phyloP scores from a whole-genome alignment of 2,329 filamentous ascomycete species.

The Aspergillus fumigatiaffinis region DNA sequence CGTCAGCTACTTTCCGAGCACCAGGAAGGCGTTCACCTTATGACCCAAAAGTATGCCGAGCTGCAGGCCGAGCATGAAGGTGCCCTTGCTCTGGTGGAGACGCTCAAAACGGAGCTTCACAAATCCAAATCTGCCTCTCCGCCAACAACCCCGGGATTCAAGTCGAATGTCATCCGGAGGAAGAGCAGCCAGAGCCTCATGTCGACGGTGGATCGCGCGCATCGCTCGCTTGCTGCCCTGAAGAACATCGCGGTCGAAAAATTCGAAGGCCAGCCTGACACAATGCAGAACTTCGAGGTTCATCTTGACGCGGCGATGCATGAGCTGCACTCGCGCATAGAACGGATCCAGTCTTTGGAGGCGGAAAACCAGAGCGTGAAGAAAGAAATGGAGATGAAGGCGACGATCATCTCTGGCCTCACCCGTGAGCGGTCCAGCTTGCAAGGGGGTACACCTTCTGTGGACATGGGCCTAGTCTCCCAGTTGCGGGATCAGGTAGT shows the following conservation, averaged over 20 bases:
- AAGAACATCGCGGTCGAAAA: constrained; percentile 84
- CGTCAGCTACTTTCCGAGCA: constrained; percentile 70
- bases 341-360: constrained; percentile 86
- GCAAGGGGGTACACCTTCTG: constrained; percentile 65
- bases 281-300: constrained; percentile 86
- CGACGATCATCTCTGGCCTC: constrained; percentile 89
- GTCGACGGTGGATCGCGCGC: constrained; percentile 76
- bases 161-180: constrained; percentile 73
- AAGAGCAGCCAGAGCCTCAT: constrained; percentile 90
- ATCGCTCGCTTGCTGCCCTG: constrained; percentile 83
- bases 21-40: constrained; percentile 66
- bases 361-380: constrained; percentile 75
- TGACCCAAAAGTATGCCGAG: constrained; percentile 75
- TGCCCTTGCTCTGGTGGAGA: constrained; percentile 79
- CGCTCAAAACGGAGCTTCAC: constrained; percentile 80
- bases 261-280: constrained; percentile 75
- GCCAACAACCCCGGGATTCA: constrained; percentile 41
- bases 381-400: constrained; percentile 97
- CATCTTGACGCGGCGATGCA: constrained; percentile 91
- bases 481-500: constrained; percentile 83
- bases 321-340: constrained; percentile 79
- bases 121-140: constrained; percentile 67
- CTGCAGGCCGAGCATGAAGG: constrained; percentile 78
- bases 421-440: constrained; percentile 90
- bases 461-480: constrained; percentile 88